Percentiles rank a stretch among this genome's conserved stretches.
Conservation (phyloP, 2,329 filamentous ascomycete species). For the Aspergillus arachidicola region DNA sequence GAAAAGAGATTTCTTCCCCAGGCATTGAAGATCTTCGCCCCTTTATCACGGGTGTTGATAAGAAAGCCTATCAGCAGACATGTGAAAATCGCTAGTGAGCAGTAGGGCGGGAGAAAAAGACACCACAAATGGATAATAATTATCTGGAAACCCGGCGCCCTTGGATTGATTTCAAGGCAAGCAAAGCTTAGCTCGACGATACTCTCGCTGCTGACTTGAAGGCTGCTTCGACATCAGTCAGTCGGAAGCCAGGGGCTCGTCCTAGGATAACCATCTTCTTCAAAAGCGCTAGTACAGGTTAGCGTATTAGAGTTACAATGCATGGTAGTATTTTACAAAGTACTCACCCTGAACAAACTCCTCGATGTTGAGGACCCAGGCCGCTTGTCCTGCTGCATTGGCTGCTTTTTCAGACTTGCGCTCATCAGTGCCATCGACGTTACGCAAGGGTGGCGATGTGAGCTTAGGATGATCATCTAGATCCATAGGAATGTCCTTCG, state of each 20-base stretch:
- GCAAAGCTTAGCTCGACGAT: neutral
- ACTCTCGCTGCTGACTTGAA: constrained; percentile 6
- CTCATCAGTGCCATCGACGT: neutral
- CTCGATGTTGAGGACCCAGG: constrained; percentile 5
- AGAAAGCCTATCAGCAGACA: neutral
- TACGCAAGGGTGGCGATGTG: neutral
- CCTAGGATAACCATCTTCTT: constrained; percentile 19
- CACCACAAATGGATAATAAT: neutral
- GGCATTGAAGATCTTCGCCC: neutral
- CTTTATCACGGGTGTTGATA: neutral
- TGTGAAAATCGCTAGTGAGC: neutral
- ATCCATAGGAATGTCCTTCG: neutral
- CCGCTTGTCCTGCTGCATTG: neutral
- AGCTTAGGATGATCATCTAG: neutral
- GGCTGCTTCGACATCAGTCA: constrained; percentile 11
- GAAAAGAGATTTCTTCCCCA: neutral
- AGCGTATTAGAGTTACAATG: neutral
- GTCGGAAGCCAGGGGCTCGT: constrained; percentile 17
- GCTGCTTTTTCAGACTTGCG: neutral
- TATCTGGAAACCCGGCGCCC: neutral
- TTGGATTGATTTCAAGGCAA: neutral
- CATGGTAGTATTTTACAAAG: no score
- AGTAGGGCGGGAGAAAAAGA: neutral
- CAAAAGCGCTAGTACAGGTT: constrained; percentile 4
- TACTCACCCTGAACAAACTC: constrained; percentile 12